phyloP scores from a whole-genome alignment of 306 rosid genomes.

The Glycine tomentella region DNA sequence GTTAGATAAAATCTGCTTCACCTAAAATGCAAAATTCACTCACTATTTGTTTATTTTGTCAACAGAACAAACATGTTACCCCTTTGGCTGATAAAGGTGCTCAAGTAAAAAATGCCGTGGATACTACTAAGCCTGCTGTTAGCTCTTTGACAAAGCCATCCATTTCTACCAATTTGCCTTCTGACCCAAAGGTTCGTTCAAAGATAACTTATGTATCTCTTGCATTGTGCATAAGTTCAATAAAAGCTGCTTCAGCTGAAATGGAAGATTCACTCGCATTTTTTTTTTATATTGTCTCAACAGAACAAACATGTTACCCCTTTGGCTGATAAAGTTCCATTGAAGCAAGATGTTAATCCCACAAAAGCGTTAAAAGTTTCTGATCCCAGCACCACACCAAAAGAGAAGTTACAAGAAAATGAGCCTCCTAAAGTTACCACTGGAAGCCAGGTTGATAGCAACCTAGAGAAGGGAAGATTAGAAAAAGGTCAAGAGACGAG shows the following conservation, averaged over 20 bases:
- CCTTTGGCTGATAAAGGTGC: conserved; percentile 54
- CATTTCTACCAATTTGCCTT: conserved; percentile 41
- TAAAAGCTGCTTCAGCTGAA: background rate
- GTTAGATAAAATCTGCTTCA: conserved; percentile 42
- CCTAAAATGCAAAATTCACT: conserved; percentile 42
- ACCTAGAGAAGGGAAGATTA: conserved; percentile 30
- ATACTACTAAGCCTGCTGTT: conserved; percentile 51
- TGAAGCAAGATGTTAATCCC: conserved; percentile 55
- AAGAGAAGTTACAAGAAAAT: conserved; percentile 42
- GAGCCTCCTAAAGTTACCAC: conserved; percentile 25
- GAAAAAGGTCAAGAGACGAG: conserved; percentile 27
- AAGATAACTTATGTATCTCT: conserved; percentile 41
- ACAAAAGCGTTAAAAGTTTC: conserved; percentile 41
- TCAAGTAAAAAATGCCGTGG: conserved; percentile 60
- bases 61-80: conserved; percentile 48
- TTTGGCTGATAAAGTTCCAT: conserved; percentile 42
- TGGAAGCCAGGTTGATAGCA: conserved; percentile 21
- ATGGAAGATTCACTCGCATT: conserved; percentile 15
- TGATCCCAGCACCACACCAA: conserved; percentile 22
- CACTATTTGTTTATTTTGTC: conserved; percentile 34
- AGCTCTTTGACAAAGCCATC: conserved; percentile 53
- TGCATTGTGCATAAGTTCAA: conserved; percentile 25
- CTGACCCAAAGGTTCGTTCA: conserved; percentile 54
- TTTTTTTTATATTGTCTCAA: conserved; percentile 36
- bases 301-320: conserved; percentile 47